phyloP scores from a whole-genome alignment of 805 yeast species.

The Tetrapisispora iriomotensis region DNA sequence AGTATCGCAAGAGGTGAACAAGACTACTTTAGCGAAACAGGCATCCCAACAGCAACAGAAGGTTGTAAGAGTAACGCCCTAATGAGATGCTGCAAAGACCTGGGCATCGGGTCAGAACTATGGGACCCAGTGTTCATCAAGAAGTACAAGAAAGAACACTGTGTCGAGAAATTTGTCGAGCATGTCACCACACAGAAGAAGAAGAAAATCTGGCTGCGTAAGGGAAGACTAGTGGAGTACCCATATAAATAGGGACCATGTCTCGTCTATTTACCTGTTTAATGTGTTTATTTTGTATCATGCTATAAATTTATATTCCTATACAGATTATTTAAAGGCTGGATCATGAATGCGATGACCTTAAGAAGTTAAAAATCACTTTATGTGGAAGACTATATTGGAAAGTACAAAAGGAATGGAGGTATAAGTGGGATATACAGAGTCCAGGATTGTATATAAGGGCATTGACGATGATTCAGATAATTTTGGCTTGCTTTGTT shows the following conservation, averaged over 20 bases:
- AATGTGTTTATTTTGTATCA: too few species aligned
- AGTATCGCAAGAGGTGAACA: constrained; percentile 94
- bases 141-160: constrained; percentile 48
- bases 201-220: constrained; percentile 88
- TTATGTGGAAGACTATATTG: too few species aligned
- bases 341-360: too few species aligned
- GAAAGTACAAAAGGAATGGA: too few species aligned
- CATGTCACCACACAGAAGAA: constrained; percentile 72
- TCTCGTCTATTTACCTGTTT: too few species aligned
- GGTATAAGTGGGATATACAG: too few species aligned
- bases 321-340: too few species aligned
- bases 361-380: too few species aligned
- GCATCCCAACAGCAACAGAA: constrained; percentile 90
- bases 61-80: constrained; percentile 95
- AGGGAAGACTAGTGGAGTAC: constrained; percentile 71
- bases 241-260: constrained; percentile 66
- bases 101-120: constrained; percentile 91
- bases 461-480: too few species aligned
- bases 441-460: too few species aligned
- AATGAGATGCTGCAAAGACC: constrained; percentile 96
- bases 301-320: too few species aligned
- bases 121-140: constrained; percentile 95
- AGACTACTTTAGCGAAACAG: constrained; percentile 76
- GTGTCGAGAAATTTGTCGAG: constrained; percentile 81
- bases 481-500: too few species aligned